Evolutionary conservation across 2,329 filamentous ascomycete genomes (phyloP), one percentile per base, ranked within the genome.

Genomic region (Paecilomyces dactylethromorphus): DNA sequence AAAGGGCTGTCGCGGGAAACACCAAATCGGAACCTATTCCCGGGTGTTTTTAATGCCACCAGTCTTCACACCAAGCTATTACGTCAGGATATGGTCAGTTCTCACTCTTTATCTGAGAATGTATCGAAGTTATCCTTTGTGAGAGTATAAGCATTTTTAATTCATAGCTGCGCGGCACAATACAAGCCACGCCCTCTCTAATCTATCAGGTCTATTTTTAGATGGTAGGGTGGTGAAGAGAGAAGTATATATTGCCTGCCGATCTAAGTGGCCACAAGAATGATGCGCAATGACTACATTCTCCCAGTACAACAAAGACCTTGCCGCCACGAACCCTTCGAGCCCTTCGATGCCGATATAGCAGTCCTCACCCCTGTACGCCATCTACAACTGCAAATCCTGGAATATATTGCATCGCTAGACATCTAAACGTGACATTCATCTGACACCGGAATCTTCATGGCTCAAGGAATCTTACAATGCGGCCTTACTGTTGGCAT

Each of bases 381-480:
- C 7, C n/a, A 4, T 18, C 15, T 18, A 18, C 39, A n/a, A n/a
- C 39, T 45, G 15, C n/a, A 18, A 45, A 18, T n/a, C 21, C 15
- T 21, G 2, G 39, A 18, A 45, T 45, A 18, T 45, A 5, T n/a
- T 45, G 6, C 13, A 45, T 15, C n/a, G 4, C 5, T 21, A 18
- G 39, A 29, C 26, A 29, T 29, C 26, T 29, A 5, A 29, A 3
- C 26, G 26, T 29, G 5, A 5, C 5, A 5, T 29, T 29, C 7
- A 5, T 5, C 26, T 29, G 26, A 29, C 10, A 29, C 11, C 10
- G 10, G 1, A 15, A 18, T 11, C 6, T 12, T 13, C 26, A 24
- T 22, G 18, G 56, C 63, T 8, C 65, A 68, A 56, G 65, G 65
- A 52, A 62, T 65, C 53, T 59, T 68, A 35, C 66, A 69, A 58